Percentiles rank a stretch among this genome's conserved stretches.
Evolutionary conservation across 257 asterid genomes (phyloP).

Genomic region (Lantana camara): DNA sequence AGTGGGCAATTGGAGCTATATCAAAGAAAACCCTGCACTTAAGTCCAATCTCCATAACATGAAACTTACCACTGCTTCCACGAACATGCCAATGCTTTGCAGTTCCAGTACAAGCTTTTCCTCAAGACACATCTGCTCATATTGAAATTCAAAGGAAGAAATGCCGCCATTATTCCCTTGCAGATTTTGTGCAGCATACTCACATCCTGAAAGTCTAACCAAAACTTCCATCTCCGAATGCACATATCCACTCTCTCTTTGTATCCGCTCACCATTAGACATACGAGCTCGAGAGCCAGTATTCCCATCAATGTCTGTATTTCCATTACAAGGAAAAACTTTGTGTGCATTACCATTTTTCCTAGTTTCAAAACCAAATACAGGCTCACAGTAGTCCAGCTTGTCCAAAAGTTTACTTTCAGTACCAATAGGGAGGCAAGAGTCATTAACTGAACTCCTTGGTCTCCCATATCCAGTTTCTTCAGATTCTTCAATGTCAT

Average conservation of each 20-base stretch:
- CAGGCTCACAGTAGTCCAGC: slow-evolving; percentile 53
- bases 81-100: slow-evolving; percentile 70
- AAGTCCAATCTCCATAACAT: slow-evolving; percentile 16
- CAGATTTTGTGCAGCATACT: slow-evolving; percentile 49
- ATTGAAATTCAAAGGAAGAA: slow-evolving; percentile 58
- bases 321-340: slow-evolving; percentile 56
- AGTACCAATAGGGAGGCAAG: slow-evolving; percentile 40
- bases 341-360: slow-evolving; percentile 56
- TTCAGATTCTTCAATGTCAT: slow-evolving; percentile 75
- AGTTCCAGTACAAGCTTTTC: slow-evolving; percentile 79
- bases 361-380: slow-evolving; percentile 50
- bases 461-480: slow-evolving; percentile 64
- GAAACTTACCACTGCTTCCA: slow-evolving; percentile 84
- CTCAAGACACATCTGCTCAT: slow-evolving; percentile 71
- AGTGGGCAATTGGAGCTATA: slow-evolving; percentile 1
- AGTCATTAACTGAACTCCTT: slow-evolving; percentile 47
- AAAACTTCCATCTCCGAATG: slow-evolving; percentile 67
- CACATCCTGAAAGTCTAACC: slow-evolving; percentile 62
- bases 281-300: slow-evolving; percentile 38
- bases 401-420: slow-evolving; percentile 48
- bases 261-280: slow-evolving; percentile 55
- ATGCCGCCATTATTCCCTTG: slow-evolving; percentile 38
- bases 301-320: slow-evolving; percentile 40
- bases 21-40: not conserved
- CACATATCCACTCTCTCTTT: slow-evolving; percentile 52